Base-by-base conservation (phyloP, 139 green algal species). In the Tetradesmus obliquus region DNA sequence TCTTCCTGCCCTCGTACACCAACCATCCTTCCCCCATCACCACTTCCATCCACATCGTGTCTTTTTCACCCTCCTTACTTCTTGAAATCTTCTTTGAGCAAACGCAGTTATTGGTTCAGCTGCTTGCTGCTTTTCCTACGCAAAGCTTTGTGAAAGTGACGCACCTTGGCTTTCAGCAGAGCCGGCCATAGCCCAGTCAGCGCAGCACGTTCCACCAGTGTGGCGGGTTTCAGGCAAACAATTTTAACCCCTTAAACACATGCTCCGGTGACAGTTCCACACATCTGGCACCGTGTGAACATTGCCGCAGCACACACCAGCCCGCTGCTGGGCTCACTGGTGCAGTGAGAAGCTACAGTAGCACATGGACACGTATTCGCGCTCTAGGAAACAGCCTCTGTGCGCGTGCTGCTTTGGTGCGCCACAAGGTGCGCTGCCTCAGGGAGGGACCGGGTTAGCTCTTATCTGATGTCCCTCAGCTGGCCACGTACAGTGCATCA, bases 351-450 rank as follows among this genome's bases (percentile, higher is more conserved):
- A 24, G 2, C 66, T 76, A 76, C 66, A 76, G 66, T 13, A 76
- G 66, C 66, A 76, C 66, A 76, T 76, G 66, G 66, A 76, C n/a
- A 76, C 66, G n/a, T 24, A 19, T 76, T 24, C 54, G 53, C 81
- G 12, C n/a, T n/a, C 81, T 58, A 86, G 24, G 20, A 71, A 72
- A 55, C 82, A 87, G 32, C 55, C 82, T 32, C 55, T 87, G 13
- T 55, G 45, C 55, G 55, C 54, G 20, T 87, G 82, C 24, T 87
- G 82, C 55, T 87, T 87, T 19, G 51, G 81, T 32, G 55, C 82
- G 10, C 82, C 82, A 74, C 54, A 72, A 87, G 82, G 82, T 87
- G 24, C 13, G 82, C 82, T 76, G 66, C 66, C 66, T 6, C 5
- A 24, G n/a, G 5, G 17, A 76, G 17, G 66, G n/a, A 24, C 17